These are phyloP conservation scores for Saccharum spontaneum DNA, from an alignment of 176 grass and related monocot genomes.

Conservation along the genomic window DNA sequence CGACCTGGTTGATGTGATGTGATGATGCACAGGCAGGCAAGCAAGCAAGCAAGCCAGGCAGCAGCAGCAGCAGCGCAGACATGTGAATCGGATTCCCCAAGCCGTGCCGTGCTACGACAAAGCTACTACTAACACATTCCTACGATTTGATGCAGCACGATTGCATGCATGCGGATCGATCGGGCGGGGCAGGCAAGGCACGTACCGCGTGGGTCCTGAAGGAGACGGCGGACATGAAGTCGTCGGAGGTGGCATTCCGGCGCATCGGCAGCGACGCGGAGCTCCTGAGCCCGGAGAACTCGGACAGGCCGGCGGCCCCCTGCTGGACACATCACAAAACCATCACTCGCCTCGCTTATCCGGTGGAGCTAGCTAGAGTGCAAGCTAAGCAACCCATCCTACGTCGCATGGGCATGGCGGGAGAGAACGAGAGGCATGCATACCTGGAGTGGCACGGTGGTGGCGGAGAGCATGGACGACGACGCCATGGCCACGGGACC, in stretches of 20 bases:
- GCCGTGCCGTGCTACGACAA: too few relatives aligned
- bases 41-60: neutral
- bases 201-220: slow-evolving; percentile 57
- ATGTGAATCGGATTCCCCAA: too few relatives aligned
- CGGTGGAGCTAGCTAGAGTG: neutral
- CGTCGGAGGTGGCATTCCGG: slow-evolving; percentile 56
- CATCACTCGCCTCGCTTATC: neutral
- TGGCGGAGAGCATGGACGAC: slow-evolving; percentile 60
- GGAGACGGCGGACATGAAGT: slow-evolving; percentile 56
- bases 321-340: neutral
- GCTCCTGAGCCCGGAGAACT: slow-evolving; percentile 69
- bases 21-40: too few relatives aligned
- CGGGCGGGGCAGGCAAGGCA: neutral
- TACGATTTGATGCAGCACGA: neutral
- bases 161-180: neutral
- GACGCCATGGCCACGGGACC: slow-evolving; percentile 47
- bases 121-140: too few relatives aligned
- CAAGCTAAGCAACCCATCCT: neutral
- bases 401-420: too few relatives aligned
- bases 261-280: slow-evolving; percentile 43
- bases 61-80: neutral
- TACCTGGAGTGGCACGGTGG: slow-evolving; percentile 46
- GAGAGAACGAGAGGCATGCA: too few relatives aligned
- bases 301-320: slow-evolving; percentile 43
- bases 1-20: slow-evolving; percentile 25